Percentiles rank a stretch among this genome's conserved stretches.
These are phyloP conservation scores for Nigrospora oryzae DNA, from an alignment of 2,329 filamentous ascomycete species.

Conservation along the genomic window DNA sequence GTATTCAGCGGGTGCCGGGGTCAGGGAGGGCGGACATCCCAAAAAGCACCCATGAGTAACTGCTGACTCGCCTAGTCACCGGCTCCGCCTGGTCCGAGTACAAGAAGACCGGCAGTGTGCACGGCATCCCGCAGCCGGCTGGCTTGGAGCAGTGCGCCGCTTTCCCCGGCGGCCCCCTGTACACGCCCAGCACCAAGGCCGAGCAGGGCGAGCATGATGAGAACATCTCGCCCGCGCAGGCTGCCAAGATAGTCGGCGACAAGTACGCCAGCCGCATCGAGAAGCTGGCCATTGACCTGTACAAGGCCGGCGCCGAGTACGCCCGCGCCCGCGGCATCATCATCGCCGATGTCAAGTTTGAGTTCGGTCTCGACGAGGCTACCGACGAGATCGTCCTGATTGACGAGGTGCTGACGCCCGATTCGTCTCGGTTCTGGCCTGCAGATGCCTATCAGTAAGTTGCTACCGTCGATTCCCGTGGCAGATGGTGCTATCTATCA, in stretches of 20 bases:
- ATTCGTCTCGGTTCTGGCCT: slow-evolving; percentile 82
- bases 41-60: too few species aligned
- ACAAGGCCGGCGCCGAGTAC: slow-evolving; percentile 53
- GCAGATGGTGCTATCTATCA: too few species aligned
- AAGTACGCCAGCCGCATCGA: slow-evolving; percentile 58
- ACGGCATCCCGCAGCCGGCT: slow-evolving; percentile 61
- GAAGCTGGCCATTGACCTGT: slow-evolving; percentile 54
- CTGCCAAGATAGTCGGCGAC: slow-evolving; percentile 54
- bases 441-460: slow-evolving; percentile 54
- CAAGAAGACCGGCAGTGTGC: slow-evolving; percentile 63
- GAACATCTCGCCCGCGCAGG: slow-evolving; percentile 70
- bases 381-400: slow-evolving; percentile 64
- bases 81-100: slow-evolving; percentile 79
- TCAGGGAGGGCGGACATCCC: too few species aligned
- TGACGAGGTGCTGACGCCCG: slow-evolving; percentile 78
- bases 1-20: too few species aligned
- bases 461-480: not conserved
- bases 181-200: slow-evolving; percentile 79
- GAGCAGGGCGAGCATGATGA: slow-evolving; percentile 70
- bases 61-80: slow-evolving; percentile 38
- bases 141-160: slow-evolving; percentile 64
- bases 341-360: slow-evolving; percentile 64
- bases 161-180: slow-evolving; percentile 57
- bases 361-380: slow-evolving; percentile 61
- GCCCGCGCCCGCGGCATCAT: slow-evolving; percentile 61